phyloP scores from a whole-genome alignment of 2,329 filamentous ascomycete species.

The Xylariaceae sp. region DNA sequence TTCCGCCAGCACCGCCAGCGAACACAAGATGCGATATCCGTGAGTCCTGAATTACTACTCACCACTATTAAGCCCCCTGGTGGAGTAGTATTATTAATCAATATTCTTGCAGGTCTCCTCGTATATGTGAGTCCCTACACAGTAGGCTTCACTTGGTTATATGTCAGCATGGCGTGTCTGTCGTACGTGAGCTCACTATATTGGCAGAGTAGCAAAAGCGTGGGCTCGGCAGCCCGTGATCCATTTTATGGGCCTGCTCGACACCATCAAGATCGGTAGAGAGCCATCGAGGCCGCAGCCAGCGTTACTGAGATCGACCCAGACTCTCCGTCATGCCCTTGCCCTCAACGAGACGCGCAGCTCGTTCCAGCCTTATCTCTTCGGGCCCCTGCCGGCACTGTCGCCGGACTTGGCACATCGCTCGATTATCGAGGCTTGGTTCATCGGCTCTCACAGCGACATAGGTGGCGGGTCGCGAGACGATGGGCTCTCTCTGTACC shows the following conservation, averaged over 20 bases:
- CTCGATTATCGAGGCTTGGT: slow-evolving; percentile 35
- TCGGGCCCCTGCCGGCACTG: slow-evolving; percentile 24
- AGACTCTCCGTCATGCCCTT: slow-evolving; percentile 34
- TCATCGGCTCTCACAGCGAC: slow-evolving; percentile 34
- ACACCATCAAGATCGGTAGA: slow-evolving; percentile 31
- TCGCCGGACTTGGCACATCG: slow-evolving; percentile 18
- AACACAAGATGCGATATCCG: slow-evolving; percentile 12
- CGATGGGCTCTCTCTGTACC: slow-evolving; percentile 36
- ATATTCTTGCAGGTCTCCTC: slow-evolving; percentile 11
- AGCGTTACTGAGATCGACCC: slow-evolving; percentile 29
- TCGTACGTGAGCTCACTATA: slow-evolving; percentile 6
- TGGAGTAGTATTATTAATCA: slow-evolving; percentile 1
- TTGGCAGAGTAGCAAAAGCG: slow-evolving; percentile 11
- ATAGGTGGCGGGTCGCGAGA: slow-evolving; percentile 32
- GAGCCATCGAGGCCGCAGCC: slow-evolving; percentile 26
- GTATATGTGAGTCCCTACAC: slow-evolving; percentile 18
- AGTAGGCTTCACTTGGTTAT: too few species aligned
- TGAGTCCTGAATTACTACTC: too few species aligned
- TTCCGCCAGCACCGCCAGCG: slow-evolving; percentile 14
- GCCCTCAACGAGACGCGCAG: slow-evolving; percentile 34
- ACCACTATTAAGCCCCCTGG: too few species aligned
- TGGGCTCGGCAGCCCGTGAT: slow-evolving; percentile 28
- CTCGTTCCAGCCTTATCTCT: slow-evolving; percentile 17
- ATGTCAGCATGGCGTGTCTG: too few species aligned
- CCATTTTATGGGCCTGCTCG: slow-evolving; percentile 34